Base-by-base conservation (phyloP, 2,329 filamentous ascomycete genomes). In the Cladosporium sp. region DNA sequence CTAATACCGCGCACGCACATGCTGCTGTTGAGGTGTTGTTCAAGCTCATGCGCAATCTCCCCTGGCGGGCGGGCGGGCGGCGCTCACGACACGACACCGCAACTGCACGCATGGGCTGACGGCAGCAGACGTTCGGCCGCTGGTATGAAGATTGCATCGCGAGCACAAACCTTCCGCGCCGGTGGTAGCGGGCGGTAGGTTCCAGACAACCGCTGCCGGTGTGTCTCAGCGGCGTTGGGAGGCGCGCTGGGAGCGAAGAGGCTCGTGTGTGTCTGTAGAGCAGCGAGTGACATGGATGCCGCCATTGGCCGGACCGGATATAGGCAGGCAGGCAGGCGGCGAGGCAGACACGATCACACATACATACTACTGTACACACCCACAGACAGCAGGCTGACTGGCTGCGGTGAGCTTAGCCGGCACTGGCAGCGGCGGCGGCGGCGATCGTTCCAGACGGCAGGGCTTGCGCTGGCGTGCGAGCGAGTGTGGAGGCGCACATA, bases 91-190 rank as follows among this genome's bases (percentile, higher is more conserved):
- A n/a, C 28, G 28, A 32, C 28, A n/a, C 25, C 24, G 24, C 42
- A n/a, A 44, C 42, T n/a, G 24, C 45, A 28, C 28, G n/a, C 25
- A 32, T 32, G 24, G 25, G 45, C 45, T 48, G 25, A 48, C 28
- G 45, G 42, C 42, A 45, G 42, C 42, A 45, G 42, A 39, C 36
- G 25, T 48, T 48, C 28, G 45, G 34, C 22, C 42, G 42, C 47
- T 50, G 47, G 47, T 37, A 50, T 50, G 47, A 50, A 50, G 47
- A 50, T 50, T 50, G 47, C 47, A 50, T 19, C 47, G 34, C 19
- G 25, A 37, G 42, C 47, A 37, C 34, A 50, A 50, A 50, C 32
- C 47, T 50, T 50, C 47, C 47, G 47, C 34, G 22, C 47, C 47
- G 22, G 13, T 25, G 47, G 47, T 50, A 50, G 34, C 47, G 47